Base-by-base conservation (phyloP, 192 early-diverging fungal genomes). In the Coemansia sp. region DNA sequence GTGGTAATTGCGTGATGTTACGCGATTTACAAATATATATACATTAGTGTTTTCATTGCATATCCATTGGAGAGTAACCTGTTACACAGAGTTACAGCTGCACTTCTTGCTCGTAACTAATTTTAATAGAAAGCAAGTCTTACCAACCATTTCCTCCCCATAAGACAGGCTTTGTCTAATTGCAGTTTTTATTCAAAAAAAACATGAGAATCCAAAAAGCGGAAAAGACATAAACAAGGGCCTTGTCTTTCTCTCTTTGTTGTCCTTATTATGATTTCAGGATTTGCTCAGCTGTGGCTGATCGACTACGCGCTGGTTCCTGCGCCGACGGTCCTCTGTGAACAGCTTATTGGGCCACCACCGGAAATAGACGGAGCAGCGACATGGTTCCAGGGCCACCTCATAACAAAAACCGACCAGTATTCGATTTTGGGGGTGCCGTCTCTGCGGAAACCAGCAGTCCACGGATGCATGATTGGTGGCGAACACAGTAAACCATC, bases 381-480 rank as follows among this genome's bases (percentile, higher is more conserved):
- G 10, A 61, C 57, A 2, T 76, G 74, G 74, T 63, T 76, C 34
- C 74, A 76, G 28, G 74, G 74, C n/a, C 74, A 76, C 48, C 37
- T 76, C 6, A 26, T 49, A 20, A 23, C n/a, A 26, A 18, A 20
- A 21, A 12, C 45, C 12, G 31, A 30, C 29, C 74, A 76, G 35
- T 64, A 66, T 39, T 42, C 68, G 12, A 30, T 76, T 7, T 30
- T 70, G 13, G 74, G 68, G 3, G 68, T 76, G 18, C 68, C 74
- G 26, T 59, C 74, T 9, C 40, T 23, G 7, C 23, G 45, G 18
- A 67, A 63, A 12, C 74, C 74, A 5, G 45, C 31, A 7, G 59
- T 76, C n/a, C 74, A 76, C 31, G 59, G 68, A 23, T 76, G 74
- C 59, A 76, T 76, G 67, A n/a, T n/a, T n/a, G n/a, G 63, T 7